phyloP scores from a whole-genome alignment of 306 rosid genomes.

The Adenanthera pavonina region DNA sequence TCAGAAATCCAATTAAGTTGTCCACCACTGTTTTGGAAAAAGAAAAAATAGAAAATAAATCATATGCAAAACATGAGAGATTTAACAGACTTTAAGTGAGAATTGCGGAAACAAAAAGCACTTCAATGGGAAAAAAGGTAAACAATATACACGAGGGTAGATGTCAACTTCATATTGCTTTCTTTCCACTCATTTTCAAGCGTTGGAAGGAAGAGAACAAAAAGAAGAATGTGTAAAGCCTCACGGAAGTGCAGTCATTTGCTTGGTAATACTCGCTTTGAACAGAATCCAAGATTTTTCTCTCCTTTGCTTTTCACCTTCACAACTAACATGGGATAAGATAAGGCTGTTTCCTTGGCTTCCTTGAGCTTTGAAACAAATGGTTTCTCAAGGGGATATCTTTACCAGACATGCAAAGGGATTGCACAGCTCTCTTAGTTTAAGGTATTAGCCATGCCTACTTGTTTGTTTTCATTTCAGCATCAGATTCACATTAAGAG shows the following conservation, averaged over 20 bases:
- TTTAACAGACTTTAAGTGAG: constrained; percentile 4
- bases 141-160: constrained; percentile 4
- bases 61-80: constrained; percentile 20
- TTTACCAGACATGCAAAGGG: neutral
- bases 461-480: constrained; percentile 21
- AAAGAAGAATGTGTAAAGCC: constrained; percentile 11
- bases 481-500: constrained; percentile 1
- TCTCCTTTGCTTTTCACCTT: constrained; percentile 4
- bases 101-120: neutral
- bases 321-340: constrained; percentile 16
- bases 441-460: constrained; percentile 2
- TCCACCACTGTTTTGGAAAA: neutral
- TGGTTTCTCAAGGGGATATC: neutral
- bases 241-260: constrained; percentile 9
- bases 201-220: constrained; percentile 9
- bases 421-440: neutral
- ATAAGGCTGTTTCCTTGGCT: neutral
- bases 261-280: neutral
- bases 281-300: constrained; percentile 16
- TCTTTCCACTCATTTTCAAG: constrained; percentile 20
- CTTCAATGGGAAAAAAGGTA: neutral
- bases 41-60: neutral
- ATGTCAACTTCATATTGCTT: neutral
- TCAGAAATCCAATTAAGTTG: constrained; percentile 4
- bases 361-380: neutral